Evolutionary conservation across 2,329 filamentous ascomycete species (phyloP), one percentile per base, ranked within the genome.

Genomic region (Akanthomyces uredinophilus): DNA sequence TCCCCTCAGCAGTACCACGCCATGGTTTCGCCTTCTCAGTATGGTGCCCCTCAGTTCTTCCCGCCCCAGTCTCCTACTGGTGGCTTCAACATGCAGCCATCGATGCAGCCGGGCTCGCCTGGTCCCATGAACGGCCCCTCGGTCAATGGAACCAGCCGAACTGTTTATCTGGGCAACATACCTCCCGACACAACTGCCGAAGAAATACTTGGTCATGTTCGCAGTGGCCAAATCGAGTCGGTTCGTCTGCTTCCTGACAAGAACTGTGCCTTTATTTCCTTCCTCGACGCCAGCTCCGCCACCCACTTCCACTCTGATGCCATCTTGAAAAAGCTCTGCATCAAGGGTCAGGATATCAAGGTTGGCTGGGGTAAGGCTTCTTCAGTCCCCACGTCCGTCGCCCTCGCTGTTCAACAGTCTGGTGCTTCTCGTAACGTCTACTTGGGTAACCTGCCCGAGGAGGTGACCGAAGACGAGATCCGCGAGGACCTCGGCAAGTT

Each of bases 211-310:
- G 90, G 93, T 66, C 95, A 99, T 72, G 95, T 99, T 64, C 87
- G 95, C 66, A 98, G 95, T 76, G 95, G 95, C 27, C 95, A 98
- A 74, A 98, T 99, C 70, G 95, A 99, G 80, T 98, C 95, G n/a
- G 95, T 99, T 59, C 90, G 95, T 69, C 84, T 99, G 67, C 83
- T 99, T 61, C 92, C 94, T 27, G 95, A 99, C 79, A 99, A 98
- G 91, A 99, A 98, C 83, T 99, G 95, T 73, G 95, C 95, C 63
- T 99, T 99, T 82, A 98, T 99, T 74, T 99, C 95, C 8, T 99
- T 99, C 81, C 83, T 99, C 67, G 95, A 99, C 72, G 92, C 93
- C 70, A 96, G 93, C 79, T 97, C 95, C 35, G 95, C 95, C 62
- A 98, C 94, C 24, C 95, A 99, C 75, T 99, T 99, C 80, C 95